Base-by-base conservation (phyloP, 768 basidiomycete genomes). In the Botryobasidium botryosum region DNA sequence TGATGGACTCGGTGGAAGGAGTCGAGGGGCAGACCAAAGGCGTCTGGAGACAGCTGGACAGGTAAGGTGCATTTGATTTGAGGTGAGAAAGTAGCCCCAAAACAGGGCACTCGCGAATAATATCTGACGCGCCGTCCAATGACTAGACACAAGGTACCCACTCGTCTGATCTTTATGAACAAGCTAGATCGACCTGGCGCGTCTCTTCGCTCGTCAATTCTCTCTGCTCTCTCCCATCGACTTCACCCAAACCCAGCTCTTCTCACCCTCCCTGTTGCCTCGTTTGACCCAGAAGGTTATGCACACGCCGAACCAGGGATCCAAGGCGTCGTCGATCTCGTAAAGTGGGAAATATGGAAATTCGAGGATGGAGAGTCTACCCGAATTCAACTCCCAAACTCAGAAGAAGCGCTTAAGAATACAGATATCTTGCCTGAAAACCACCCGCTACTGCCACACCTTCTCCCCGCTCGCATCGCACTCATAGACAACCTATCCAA, bases 11-110 rank as follows among this genome's bases (percentile, higher is more conserved):
- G 0, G 86, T 91, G 0, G 86, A 90, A 61, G 86, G 86, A 5
- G 86, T 90, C 4, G 86, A 90, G 59, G 75, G 83, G 8, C 86
- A 91, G 57, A 91, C 87, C 0, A 79, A 75, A 58, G 83, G 81
- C 33, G 87, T 91, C 36, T 90, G 87, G 87, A 65, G 63, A 44
- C 86, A 91, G 58, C 60, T 90, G 52, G 78, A 87, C 59, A 74
- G 81, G 87, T 87, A 57, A 61, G 66, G 56, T 53, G 55, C 61
- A 26, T 40, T 51, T 47, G 39, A 65, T 60, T 59, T 66, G 56
- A 64, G 58, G 56, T 21, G 21, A 23, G 17, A 41, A 24, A 37
- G 8, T n/a, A n/a, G 17, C 6, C 36, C 36, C 6, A 37, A 21
- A 8, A n/a, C 36, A 18, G 23, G n/a, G 6, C 17, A 5, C 10